Conservation (phyloP, 2,329 filamentous ascomycete genomes). For the Colletotrichum tofieldiae region DNA sequence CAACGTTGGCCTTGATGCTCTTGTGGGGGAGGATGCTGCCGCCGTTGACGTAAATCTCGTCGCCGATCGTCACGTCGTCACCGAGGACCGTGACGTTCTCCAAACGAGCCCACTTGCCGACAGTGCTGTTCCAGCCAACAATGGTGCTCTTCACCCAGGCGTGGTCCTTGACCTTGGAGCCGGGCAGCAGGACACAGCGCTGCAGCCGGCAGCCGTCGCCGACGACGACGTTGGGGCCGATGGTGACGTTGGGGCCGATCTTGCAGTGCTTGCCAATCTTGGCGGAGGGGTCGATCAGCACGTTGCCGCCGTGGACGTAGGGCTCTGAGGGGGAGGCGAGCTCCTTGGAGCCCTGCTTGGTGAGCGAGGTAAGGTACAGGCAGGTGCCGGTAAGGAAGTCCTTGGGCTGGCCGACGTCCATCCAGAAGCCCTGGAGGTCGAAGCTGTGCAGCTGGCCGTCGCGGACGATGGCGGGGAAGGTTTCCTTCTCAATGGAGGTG, state of each 20-base stretch:
- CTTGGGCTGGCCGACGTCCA: slow-evolving; percentile 99
- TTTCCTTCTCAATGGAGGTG: slow-evolving; percentile 98
- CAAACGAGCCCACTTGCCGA: slow-evolving; percentile 94
- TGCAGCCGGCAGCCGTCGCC: slow-evolving; percentile 96
- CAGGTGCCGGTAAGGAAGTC: slow-evolving; percentile 98
- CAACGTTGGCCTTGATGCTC: slow-evolving; percentile 98
- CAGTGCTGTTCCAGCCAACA: slow-evolving; percentile 97
- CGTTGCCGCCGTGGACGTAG: slow-evolving; percentile 93
- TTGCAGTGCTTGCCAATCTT: slow-evolving; percentile 99
- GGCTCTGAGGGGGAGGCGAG: slow-evolving; percentile 82
- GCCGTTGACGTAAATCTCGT: slow-evolving; percentile 97
- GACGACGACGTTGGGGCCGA: slow-evolving; percentile 92
- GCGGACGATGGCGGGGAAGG: slow-evolving; percentile 92
- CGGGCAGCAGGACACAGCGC: slow-evolving; percentile 89
- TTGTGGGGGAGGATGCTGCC: slow-evolving; percentile 97
- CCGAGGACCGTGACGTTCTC: slow-evolving; percentile 99
- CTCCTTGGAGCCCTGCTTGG: slow-evolving; percentile 90
- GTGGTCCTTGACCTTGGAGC: slow-evolving; percentile 97
- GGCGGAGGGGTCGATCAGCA: slow-evolving; percentile 92
- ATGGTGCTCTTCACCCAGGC: slow-evolving; percentile 99
- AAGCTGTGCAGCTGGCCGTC: slow-evolving; percentile 96
- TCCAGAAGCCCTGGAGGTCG: slow-evolving; percentile 98
- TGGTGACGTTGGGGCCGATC: slow-evolving; percentile 97
- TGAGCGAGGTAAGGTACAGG: slow-evolving; percentile 92
- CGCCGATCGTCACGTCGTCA: slow-evolving; percentile 97